Base-by-base conservation (phyloP, 768 basidiomycete species). In the Boletus eberwhitei region DNA sequence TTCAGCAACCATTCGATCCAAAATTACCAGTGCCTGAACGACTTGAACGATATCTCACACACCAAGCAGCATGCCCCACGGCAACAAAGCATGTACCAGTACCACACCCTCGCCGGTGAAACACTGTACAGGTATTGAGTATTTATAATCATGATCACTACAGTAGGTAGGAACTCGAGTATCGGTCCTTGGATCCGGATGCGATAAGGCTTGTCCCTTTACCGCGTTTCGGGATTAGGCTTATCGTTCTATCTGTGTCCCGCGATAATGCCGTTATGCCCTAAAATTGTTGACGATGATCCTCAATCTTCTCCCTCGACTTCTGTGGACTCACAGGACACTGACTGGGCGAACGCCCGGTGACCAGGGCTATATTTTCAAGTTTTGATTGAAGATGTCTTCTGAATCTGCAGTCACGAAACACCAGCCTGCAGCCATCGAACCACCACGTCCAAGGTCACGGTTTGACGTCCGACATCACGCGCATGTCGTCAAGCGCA, bases 401-500 rank as follows among this genome's bases (percentile, higher is more conserved):
- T 60, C 55, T 26, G 38, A 32, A 9, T 50, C 52, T 36, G 54
- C 59, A 4, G 48, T 55, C 44, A 52, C 57, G 16, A 57, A 58
- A 24, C 50, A 56, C 16, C 68, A 65, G 32, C 68, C 65, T 2
- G 8, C 47, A 5, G 37, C 63, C 5, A 36, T 48, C 24, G 60
- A 49, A 8, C 54, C 42, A 14, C 68, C 59, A 5, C 45, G 21
- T 43, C 38, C 50, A 4, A 52, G 24, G n/a, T 52, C 61, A 11
- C 51, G 50, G 1, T 42, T 50, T 8, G 26, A 49, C 35, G 13
- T 61, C 17, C 55, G 46, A 14, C 47, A 57, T 16, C 59, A 61
- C 26, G 50, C 48, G 3, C 24, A 22, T 6, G 11, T 51, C 19
- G 35, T 73, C 32, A 64, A 61, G 14, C 63, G 52, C 38, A 80